phyloP scores from a whole-genome alignment of 768 basidiomycete genomes.

The Strobilomyces dryophilus region DNA sequence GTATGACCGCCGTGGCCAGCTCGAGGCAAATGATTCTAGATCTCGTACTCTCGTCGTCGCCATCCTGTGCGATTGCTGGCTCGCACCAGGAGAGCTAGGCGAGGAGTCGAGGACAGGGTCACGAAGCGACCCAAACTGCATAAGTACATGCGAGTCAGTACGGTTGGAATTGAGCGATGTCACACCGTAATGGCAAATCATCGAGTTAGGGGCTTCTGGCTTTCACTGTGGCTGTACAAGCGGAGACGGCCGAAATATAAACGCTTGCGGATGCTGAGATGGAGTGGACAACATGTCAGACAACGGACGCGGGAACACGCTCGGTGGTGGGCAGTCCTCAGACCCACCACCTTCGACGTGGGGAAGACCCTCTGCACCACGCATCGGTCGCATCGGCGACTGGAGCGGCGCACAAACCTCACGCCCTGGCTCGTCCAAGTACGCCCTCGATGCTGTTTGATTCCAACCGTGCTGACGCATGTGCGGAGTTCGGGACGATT shows the following conservation, averaged over 20 bases:
- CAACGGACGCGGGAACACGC: conserved; percentile 40
- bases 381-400: conserved; percentile 52
- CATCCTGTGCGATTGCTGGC: too few species aligned
- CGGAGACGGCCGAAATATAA: background rate
- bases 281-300: conserved; percentile 33
- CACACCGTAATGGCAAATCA: too few species aligned
- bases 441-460: background rate
- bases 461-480: background rate
- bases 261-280: background rate
- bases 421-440: conserved; percentile 13
- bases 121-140: too few species aligned
- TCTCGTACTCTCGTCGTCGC: too few species aligned
- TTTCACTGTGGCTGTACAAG: conserved; percentile 8
- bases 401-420: conserved; percentile 33
- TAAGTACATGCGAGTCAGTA: too few species aligned
- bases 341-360: conserved; percentile 49
- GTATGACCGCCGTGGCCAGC: too few species aligned
- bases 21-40: too few species aligned
- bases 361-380: conserved; percentile 37
- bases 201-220: too few species aligned
- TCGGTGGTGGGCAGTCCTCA: conserved; percentile 40
- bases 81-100: too few species aligned
- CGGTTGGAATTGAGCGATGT: too few species aligned
- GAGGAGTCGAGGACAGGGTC: too few species aligned
- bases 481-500: conserved; percentile 28